These are phyloP conservation scores for Blastobotrys peoriensis DNA, from an alignment of 805 yeast species.

Conservation along the genomic window DNA sequence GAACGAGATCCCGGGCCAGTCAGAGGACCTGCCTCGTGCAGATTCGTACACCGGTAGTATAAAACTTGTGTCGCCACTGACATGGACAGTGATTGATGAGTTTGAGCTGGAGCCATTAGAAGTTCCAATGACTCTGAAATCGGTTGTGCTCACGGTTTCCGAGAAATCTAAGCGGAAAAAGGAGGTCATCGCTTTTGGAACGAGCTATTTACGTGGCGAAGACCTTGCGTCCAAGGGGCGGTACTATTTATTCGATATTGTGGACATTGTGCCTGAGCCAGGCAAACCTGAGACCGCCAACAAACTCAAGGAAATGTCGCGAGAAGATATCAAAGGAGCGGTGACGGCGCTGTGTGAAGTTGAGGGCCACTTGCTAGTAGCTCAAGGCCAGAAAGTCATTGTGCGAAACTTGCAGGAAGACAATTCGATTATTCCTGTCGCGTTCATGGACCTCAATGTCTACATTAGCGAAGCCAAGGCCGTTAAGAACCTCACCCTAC, in stretches of 20 bases:
- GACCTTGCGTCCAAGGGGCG: constrained; percentile 76
- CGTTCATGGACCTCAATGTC: constrained; percentile 81
- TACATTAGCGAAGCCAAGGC: constrained; percentile 75
- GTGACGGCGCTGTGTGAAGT: constrained; percentile 71
- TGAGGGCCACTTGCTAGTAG: constrained; percentile 73
- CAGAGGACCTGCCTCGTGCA: constrained; percentile 48
- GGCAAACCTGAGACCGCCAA: constrained; percentile 77
- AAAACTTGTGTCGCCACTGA: constrained; percentile 61
- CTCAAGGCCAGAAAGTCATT: constrained; percentile 80
- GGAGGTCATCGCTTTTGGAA: constrained; percentile 73
- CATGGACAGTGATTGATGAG: constrained; percentile 72
- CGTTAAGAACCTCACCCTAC: constrained; percentile 70
- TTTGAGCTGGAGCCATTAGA: constrained; percentile 64
- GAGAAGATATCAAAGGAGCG: constrained; percentile 78
- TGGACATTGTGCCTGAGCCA: constrained; percentile 84
- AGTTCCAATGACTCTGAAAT: constrained; percentile 49
- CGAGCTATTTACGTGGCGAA: constrained; percentile 69
- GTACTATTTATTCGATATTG: constrained; percentile 65
- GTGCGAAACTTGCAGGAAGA: constrained; percentile 82
- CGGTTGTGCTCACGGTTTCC: constrained; percentile 43
- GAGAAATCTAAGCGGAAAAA: constrained; percentile 37
- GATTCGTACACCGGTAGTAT: constrained; percentile 53
- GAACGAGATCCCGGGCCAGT: constrained; percentile 50
- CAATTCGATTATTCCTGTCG: constrained; percentile 84
- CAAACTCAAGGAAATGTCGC: constrained; percentile 64